Evolutionary conservation across 352 stramenopile genomes (phyloP), one percentile per base, ranked within the genome.

Genomic region (Lagenidium sp.): DNA sequence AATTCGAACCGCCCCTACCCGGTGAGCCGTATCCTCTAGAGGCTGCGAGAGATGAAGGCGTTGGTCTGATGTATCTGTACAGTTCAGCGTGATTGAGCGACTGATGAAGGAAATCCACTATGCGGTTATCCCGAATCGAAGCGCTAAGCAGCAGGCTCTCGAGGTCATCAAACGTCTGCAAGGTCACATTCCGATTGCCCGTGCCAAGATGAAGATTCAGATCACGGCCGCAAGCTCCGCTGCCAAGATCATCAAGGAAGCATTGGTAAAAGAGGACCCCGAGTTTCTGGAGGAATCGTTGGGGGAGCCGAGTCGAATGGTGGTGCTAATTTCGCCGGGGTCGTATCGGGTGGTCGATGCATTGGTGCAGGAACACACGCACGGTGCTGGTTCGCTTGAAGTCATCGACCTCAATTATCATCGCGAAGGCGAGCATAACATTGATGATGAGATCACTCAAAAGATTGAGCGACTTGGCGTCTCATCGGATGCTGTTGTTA

Each of bases 51-150:
- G 8, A 8, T 15, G 28, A 26, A 42, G 19, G 16, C 1, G 11
- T 12, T 20, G 18, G 13, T n/a, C 13, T n/a, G 13, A 10, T 39
- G 11, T 11, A 24, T 12, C 6, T 26, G 6, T 42, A 28, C 39
- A 88, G 68, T 90, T 96, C 54, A 91, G 80, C 8, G 95, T 98
- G 53, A 97, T 99, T 50, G 74, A 97, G 63, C 85, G 95, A 38
- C 85, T 95, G 15, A 98, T 99, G 89, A 95, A 97, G 50, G 81
- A 96, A 50, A 93, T 95, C 29, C 93, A 98, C 50, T 98, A 97
- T 60, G 84, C 84, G 12, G 85, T 98, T 15, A 85, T 98, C 39
- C 90, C 93, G 7, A 98, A 96, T 43, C 83, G 91, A 26, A 91
- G 81, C 46, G 80, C 96, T 20, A 99, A 99, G 76, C 86, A 97